Percentiles rank a stretch among this genome's conserved stretches.
phyloP scores from a whole-genome alignment of 2,329 filamentous ascomycete genomes.

The Paraconiothyrium sp. region DNA sequence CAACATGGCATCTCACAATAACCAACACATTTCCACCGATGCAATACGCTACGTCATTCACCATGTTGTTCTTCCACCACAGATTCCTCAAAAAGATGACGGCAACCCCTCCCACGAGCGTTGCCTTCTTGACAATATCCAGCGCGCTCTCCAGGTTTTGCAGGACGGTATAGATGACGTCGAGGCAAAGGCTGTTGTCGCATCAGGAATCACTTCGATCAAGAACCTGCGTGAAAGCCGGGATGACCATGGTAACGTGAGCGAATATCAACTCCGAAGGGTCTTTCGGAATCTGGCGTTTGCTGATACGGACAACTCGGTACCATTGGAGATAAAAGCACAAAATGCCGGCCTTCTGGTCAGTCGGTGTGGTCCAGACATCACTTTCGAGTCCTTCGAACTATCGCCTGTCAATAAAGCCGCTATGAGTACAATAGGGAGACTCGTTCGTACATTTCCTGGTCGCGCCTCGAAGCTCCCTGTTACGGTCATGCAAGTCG shows the following conservation, averaged over 20 bases:
- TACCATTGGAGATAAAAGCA: conserved; percentile 50
- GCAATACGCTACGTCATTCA: conserved; percentile 50
- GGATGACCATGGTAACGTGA: not conserved
- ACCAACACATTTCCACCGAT: too few relatives aligned
- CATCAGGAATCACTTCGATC: not conserved
- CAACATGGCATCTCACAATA: too few relatives aligned
- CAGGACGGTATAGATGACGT: not conserved
- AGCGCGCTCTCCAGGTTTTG: not conserved
- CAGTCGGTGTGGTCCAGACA: conserved; percentile 22
- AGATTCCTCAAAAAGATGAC: conserved; percentile 52
- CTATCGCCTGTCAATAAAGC: conserved; percentile 49
- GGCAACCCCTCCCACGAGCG: conserved; percentile 5
- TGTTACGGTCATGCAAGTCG: conserved; percentile 24
- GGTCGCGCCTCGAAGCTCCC: conserved; percentile 47
- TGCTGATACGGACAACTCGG: conserved; percentile 15
- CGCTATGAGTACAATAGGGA: conserved; percentile 46
- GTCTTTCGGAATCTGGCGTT: conserved; percentile 27
- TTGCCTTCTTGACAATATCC: conserved; percentile 12
- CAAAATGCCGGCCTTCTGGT: conserved; percentile 59
- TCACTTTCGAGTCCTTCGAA: conserved; percentile 56
- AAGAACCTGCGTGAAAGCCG: not conserved
- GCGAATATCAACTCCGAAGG: not conserved
- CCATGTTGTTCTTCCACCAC: conserved; percentile 59
- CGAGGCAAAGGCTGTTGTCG: not conserved
- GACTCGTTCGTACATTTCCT: conserved; percentile 56